Evolutionary conservation across 352 stramenopile species (phyloP).

Genomic region (Globisporangium abappressorium): DNA sequence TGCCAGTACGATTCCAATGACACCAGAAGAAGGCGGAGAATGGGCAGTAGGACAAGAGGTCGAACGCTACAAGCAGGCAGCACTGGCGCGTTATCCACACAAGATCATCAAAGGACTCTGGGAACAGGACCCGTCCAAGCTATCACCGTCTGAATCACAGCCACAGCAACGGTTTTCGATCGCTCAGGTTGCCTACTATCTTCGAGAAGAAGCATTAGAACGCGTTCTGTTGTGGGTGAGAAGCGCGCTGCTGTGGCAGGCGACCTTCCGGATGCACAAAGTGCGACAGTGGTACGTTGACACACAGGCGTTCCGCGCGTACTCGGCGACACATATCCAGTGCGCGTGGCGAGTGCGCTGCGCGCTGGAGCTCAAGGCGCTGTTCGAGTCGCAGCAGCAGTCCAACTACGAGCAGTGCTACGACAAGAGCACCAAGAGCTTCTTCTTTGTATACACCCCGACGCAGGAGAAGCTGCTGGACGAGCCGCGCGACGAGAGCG

Average conservation of each 20-base stretch:
- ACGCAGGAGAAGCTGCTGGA: conserved; percentile 62
- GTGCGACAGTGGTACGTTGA: conserved; percentile 50
- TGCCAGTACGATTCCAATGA: conserved; percentile 23
- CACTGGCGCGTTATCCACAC: conserved; percentile 36
- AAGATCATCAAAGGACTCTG: conserved; percentile 52
- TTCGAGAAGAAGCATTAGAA: conserved; percentile 60
- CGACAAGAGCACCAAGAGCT: conserved; percentile 45
- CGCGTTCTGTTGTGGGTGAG: conserved; percentile 53
- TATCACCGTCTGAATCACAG: not conserved
- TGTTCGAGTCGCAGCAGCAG: conserved; percentile 58
- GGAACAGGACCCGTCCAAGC: conserved; percentile 38
- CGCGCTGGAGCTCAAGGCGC: conserved; percentile 31
- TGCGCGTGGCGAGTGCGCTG: conserved; percentile 45
- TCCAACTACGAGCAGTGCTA: conserved; percentile 69
- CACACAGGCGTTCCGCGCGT: conserved; percentile 33
- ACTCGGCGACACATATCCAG: conserved; percentile 44
- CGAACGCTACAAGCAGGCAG: conserved; percentile 21
- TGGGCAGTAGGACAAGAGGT: conserved; percentile 12
- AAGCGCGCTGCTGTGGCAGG: conserved; percentile 43
- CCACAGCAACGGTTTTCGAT: conserved; percentile 30
- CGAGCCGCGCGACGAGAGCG: conserved; percentile 52
- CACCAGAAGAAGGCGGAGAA: not conserved
- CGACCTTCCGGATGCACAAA: conserved; percentile 57
- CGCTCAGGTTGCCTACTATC: conserved; percentile 62
- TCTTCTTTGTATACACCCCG: conserved; percentile 68